A percentile compares a stretch with the other conserved stretches of the same genome.
Evolutionary conservation across 495 filamentous ascomycete genomes (phyloP).

Genomic region (Choiromyces venosus): DNA sequence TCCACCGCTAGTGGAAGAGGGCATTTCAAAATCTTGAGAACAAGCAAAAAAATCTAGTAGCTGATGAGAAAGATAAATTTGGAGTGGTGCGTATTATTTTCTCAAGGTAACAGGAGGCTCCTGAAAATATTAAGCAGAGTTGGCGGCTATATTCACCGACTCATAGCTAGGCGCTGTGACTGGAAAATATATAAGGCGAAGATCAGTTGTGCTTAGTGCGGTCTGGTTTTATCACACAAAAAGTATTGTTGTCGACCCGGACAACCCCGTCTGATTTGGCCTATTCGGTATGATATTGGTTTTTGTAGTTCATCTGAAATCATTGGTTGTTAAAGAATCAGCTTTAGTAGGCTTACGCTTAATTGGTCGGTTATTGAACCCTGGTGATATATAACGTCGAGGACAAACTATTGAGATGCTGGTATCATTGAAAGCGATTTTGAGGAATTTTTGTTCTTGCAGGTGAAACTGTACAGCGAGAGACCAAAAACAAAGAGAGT

Average conservation of each 20-base stretch:
- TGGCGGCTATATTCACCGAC: background rate
- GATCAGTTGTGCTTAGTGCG: background rate
- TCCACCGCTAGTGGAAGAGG: background rate
- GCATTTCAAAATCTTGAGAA: background rate
- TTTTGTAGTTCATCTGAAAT: background rate
- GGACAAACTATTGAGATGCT: background rate
- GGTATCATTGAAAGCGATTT: background rate
- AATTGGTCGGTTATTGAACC: background rate
- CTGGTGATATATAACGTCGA: background rate
- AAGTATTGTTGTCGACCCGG: background rate
- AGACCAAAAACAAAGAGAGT: background rate
- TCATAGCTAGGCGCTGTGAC: background rate
- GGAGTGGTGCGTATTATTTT: background rate
- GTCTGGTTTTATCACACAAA: background rate
- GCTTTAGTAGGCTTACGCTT: background rate
- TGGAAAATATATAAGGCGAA: background rate
- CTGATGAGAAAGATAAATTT: background rate
- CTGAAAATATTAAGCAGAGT: background rate
- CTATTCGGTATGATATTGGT: background rate
- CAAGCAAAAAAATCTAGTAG: background rate
- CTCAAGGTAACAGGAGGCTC: background rate
- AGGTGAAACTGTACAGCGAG: background rate
- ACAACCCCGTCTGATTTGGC: background rate
- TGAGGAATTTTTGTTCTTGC: background rate
- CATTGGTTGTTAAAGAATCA: background rate